These are phyloP conservation scores for Collybia sordida DNA, from an alignment of 768 basidiomycete genomes.

Conservation along the genomic window DNA sequence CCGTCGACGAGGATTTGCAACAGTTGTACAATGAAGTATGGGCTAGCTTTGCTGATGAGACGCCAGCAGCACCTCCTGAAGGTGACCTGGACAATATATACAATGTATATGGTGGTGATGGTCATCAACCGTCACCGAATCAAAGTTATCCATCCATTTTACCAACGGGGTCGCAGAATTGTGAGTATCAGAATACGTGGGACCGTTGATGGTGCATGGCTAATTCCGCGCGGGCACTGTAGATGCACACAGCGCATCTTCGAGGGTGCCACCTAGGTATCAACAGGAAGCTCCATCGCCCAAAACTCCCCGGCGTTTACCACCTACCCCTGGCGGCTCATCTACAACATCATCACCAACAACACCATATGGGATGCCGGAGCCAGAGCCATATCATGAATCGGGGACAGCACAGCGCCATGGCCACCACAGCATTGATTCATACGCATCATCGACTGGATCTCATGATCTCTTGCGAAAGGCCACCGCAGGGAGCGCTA, in stretches of 20 bases:
- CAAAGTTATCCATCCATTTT: constrained; percentile 9
- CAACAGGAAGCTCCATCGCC: constrained; percentile 15
- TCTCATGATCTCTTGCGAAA: constrained; percentile 27
- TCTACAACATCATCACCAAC: constrained; percentile 24
- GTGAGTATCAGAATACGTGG: constrained; percentile 13
- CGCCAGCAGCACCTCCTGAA: constrained; percentile 24
- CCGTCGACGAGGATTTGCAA: constrained; percentile 71
- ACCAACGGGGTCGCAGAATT: constrained; percentile 16
- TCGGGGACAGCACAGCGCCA: constrained; percentile 15
- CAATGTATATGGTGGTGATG: constrained; percentile 30
- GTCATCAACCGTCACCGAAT: constrained; percentile 15
- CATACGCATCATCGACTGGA: constrained; percentile 23
- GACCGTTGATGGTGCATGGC: background rate
- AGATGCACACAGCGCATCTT: constrained; percentile 13
- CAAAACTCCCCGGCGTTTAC: constrained; percentile 36
- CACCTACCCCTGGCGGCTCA: constrained; percentile 42
- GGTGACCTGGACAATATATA: constrained; percentile 37
- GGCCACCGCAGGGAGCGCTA: constrained; percentile 21
- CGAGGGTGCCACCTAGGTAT: constrained; percentile 10
- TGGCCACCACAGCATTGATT: constrained; percentile 22
- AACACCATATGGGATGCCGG: constrained; percentile 36
- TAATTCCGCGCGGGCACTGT: constrained; percentile 1
- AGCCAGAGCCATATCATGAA: constrained; percentile 39
- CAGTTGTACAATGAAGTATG: constrained; percentile 76
- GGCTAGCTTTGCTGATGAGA: constrained; percentile 59